Evolutionary conservation across 805 yeast genomes (phyloP).

Genomic region (Barnettozyma vustinii): DNA sequence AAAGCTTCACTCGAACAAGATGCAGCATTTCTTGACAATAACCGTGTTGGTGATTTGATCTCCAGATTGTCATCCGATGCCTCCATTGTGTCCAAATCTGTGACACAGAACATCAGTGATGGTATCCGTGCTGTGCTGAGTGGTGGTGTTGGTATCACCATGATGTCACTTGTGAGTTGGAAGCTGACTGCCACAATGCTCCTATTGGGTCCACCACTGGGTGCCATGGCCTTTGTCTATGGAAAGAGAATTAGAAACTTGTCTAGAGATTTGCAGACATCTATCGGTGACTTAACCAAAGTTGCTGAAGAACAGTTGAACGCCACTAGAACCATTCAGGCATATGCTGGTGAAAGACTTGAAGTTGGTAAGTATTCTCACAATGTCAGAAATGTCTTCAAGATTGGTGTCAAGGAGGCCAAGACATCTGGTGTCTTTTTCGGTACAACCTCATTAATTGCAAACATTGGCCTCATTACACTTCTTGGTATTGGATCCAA

Average conservation of each 20-base stretch:
- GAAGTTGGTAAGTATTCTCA: constrained; percentile 73
- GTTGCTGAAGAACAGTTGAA: constrained; percentile 88
- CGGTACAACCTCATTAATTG: constrained; percentile 78
- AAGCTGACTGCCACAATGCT: constrained; percentile 79
- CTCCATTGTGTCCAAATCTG: constrained; percentile 76
- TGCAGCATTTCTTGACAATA: constrained; percentile 82
- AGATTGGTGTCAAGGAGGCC: constrained; percentile 77
- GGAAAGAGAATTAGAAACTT: constrained; percentile 73
- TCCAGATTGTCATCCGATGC: constrained; percentile 87
- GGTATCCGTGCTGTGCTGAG: constrained; percentile 82
- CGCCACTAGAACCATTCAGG: constrained; percentile 82
- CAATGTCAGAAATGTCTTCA: constrained; percentile 60
- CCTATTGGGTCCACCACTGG: constrained; percentile 76
- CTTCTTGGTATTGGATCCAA: constrained; percentile 75
- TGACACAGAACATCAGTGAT: constrained; percentile 86
- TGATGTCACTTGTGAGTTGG: constrained; percentile 87
- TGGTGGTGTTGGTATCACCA: constrained; percentile 80
- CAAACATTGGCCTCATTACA: constrained; percentile 75
- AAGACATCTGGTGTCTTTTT: constrained; percentile 67
- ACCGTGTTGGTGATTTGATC: constrained; percentile 87
- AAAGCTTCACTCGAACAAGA: constrained; percentile 78
- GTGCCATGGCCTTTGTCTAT: constrained; percentile 72
- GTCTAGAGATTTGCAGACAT: constrained; percentile 73
- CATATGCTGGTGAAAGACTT: constrained; percentile 77
- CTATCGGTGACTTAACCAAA: constrained; percentile 80